These are phyloP conservation scores for Citeromyces hawaiiensis DNA, from an alignment of 1,139 yeast genomes.

Conservation along the genomic window DNA sequence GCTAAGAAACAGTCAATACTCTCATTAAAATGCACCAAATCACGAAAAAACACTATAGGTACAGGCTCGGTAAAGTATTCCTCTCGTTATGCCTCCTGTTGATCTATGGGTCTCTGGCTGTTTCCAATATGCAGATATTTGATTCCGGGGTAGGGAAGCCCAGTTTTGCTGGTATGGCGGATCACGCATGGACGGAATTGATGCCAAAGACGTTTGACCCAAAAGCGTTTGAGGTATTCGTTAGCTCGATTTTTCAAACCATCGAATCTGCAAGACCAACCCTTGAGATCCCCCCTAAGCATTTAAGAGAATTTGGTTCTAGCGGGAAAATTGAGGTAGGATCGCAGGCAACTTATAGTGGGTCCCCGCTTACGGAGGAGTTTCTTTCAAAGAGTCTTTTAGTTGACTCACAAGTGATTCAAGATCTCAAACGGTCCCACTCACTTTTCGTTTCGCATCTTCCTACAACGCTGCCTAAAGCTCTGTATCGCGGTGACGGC, in stretches of 20 bases:
- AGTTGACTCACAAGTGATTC: conserved; percentile 24
- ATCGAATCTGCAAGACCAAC: background rate
- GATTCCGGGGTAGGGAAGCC: background rate
- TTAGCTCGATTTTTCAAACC: background rate
- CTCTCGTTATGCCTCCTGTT: background rate
- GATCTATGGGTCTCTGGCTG: background rate
- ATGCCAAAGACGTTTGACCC: background rate
- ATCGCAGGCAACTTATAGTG: conserved; percentile 1
- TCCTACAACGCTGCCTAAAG: conserved; percentile 5
- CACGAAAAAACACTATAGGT: background rate
- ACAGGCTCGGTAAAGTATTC: background rate
- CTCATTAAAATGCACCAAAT: background rate
- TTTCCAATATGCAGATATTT: background rate
- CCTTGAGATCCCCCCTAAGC: background rate
- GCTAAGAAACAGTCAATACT: background rate
- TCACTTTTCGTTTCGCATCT: conserved; percentile 23
- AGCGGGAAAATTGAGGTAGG: background rate
- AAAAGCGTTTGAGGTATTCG: background rate
- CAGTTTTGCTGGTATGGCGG: background rate
- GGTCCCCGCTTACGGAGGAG: conserved; percentile 7
- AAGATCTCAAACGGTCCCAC: conserved; percentile 37
- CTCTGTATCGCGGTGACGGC: conserved; percentile 25
- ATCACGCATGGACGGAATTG: background rate
- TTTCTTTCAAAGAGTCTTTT: conserved; percentile 7
- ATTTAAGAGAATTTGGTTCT: background rate